phyloP scores from a whole-genome alignment of 2,329 filamentous ascomycete species.

The Pestalotiopsis sp. region DNA sequence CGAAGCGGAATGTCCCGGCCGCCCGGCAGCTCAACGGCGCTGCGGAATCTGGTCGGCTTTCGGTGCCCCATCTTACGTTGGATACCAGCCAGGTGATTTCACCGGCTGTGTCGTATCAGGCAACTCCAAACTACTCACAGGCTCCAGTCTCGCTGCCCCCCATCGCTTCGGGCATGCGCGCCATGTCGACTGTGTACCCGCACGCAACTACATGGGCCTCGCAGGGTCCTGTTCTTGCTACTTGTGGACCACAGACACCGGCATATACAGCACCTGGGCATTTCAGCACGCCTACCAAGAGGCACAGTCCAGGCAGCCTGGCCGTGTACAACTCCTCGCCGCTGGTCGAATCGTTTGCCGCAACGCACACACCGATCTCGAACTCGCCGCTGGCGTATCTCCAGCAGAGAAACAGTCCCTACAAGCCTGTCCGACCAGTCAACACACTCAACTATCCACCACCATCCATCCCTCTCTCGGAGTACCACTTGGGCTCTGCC shows the following conservation, averaged over 20 bases:
- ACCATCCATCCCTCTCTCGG: conserved; percentile 76
- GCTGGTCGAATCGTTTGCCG: conserved; percentile 60
- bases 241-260: conserved; percentile 34
- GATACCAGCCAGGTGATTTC: conserved; percentile 47
- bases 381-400: conserved; percentile 88
- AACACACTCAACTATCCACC: conserved; percentile 91
- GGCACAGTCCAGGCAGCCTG: conserved; percentile 52
- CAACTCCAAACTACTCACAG: conserved; percentile 43
- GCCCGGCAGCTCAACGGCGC: conserved; percentile 23
- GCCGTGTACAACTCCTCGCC: conserved; percentile 69
- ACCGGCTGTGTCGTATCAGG: conserved; percentile 32
- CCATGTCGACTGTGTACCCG: conserved; percentile 79
- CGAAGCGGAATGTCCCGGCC: conserved; percentile 47
- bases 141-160: conserved; percentile 62
- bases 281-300: conserved; percentile 56
- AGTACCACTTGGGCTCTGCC: conserved; percentile 68
- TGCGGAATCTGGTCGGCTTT: conserved; percentile 53
- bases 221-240: conserved; percentile 33
- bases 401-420: conserved; percentile 86
- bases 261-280: conserved; percentile 31
- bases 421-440: conserved; percentile 86
- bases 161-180: conserved; percentile 61
- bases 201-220: conserved; percentile 45
- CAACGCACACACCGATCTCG: conserved; percentile 65
- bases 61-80: conserved; percentile 72